Conservation (phyloP, 768 basidiomycete species). For the Chiua virens region DNA sequence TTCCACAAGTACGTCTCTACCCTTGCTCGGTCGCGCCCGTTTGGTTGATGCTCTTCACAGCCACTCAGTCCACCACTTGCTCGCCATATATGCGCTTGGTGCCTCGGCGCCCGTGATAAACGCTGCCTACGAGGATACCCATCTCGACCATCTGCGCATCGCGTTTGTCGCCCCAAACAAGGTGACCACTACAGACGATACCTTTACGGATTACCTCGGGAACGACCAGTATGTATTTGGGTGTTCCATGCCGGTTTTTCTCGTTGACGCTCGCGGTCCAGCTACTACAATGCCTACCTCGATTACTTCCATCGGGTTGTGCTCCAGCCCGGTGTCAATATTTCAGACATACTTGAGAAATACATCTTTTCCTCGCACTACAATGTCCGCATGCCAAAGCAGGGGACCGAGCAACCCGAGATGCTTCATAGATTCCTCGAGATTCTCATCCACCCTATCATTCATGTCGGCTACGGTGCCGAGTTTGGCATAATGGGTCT, state of each 20-base stretch:
- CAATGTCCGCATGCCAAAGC: conserved; percentile 39
- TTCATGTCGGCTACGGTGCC: conserved; percentile 61
- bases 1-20: conserved; percentile 30
- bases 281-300: conserved; percentile 34
- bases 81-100: conserved; percentile 63
- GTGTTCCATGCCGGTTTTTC: background rate
- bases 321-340: conserved; percentile 27
- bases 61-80: conserved; percentile 57
- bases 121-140: conserved; percentile 41
- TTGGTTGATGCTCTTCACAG: conserved; percentile 27
- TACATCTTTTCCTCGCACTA: conserved; percentile 56
- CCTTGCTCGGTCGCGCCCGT: background rate
- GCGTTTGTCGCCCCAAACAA: conserved; percentile 29
- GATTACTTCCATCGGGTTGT: conserved; percentile 32
- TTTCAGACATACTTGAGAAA: conserved; percentile 51
- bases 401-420: conserved; percentile 41
- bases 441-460: conserved; percentile 64
- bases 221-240: conserved; percentile 28
- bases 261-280: conserved; percentile 6
- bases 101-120: conserved; percentile 41
- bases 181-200: conserved; percentile 27
- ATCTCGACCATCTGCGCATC: conserved; percentile 38
- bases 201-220: conserved; percentile 27
- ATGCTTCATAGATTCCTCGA: conserved; percentile 62
- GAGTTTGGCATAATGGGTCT: conserved; percentile 66